Conservation (phyloP, 257 asterid genomes). For the Plantago major region DNA sequence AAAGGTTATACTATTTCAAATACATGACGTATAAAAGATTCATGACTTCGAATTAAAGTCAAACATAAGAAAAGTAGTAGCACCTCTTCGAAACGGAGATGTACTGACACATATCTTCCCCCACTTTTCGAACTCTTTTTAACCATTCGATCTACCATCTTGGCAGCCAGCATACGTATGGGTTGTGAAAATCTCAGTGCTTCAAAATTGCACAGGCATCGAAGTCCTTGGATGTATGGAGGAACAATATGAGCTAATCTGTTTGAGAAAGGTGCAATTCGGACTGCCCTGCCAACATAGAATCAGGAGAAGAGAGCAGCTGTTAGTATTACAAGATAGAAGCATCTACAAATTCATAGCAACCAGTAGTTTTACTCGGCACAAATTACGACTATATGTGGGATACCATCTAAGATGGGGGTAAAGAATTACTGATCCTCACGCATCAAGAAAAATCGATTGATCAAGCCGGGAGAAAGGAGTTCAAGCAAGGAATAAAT, state of each 20-base stretch:
- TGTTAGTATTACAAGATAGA: slow-evolving; percentile 11
- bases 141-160: slow-evolving; percentile 95
- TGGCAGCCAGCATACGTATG: slow-evolving; percentile 92
- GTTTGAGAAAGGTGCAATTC: slow-evolving; percentile 97
- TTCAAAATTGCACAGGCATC: slow-evolving; percentile 95
- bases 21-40: neutral
- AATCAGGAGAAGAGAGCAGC: slow-evolving; percentile 21
- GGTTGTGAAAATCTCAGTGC: slow-evolving; percentile 93
- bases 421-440: no score
- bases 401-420: no score
- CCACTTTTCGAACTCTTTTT: slow-evolving; percentile 65
- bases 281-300: slow-evolving; percentile 91
- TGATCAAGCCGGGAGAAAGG: no score
- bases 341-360: neutral
- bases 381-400: no score
- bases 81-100: slow-evolving; percentile 99
- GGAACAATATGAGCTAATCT: slow-evolving; percentile 96
- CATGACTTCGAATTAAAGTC: neutral
- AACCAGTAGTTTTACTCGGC: neutral
- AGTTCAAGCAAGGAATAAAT: no score
- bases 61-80: slow-evolving; percentile 4
- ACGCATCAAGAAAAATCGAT: no score
- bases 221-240: slow-evolving; percentile 72
- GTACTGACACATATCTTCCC: slow-evolving; percentile 81
- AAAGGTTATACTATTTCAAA: neutral